Percentiles rank a stretch among this genome's conserved stretches.
These are phyloP conservation scores for Stramenopiles sp. DNA, from an alignment of 352 stramenopile genomes.

Conservation along the genomic window DNA sequence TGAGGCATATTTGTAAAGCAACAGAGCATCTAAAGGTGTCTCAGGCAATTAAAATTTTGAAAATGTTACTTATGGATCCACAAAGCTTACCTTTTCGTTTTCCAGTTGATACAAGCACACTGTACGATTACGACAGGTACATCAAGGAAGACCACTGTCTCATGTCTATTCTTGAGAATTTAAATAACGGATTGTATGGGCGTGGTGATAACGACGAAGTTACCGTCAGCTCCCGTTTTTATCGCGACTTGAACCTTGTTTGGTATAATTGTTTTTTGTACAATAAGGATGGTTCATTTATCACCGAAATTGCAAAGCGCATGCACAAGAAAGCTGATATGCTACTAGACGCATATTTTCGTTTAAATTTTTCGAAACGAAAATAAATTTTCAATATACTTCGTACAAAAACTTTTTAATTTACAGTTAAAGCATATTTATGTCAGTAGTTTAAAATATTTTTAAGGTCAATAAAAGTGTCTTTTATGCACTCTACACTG, in stretches of 20 bases:
- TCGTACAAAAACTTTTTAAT: too few species aligned
- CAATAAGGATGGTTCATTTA: neutral
- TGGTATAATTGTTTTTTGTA: neutral
- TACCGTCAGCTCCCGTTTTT: neutral
- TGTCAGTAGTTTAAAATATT: too few species aligned
- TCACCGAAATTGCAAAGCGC: neutral
- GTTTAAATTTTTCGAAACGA: neutral
- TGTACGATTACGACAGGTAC: neutral
- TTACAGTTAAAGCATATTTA: too few species aligned
- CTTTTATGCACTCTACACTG: too few species aligned
- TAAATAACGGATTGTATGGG: neutral
- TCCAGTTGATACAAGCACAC: neutral
- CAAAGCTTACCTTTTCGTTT: neutral
- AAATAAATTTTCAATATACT: neutral
- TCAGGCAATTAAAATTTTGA: neutral
- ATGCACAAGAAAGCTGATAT: neutral
- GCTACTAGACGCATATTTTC: neutral
- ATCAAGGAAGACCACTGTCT: neutral
- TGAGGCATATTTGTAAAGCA: neutral
- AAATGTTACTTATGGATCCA: neutral
- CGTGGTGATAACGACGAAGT: neutral
- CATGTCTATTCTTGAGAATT: neutral
- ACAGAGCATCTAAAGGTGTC: neutral
- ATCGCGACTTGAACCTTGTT: neutral
- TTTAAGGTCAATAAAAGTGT: too few species aligned